Base-by-base conservation (phyloP, 179 eudicot species). In the Beta macrorhiza region DNA sequence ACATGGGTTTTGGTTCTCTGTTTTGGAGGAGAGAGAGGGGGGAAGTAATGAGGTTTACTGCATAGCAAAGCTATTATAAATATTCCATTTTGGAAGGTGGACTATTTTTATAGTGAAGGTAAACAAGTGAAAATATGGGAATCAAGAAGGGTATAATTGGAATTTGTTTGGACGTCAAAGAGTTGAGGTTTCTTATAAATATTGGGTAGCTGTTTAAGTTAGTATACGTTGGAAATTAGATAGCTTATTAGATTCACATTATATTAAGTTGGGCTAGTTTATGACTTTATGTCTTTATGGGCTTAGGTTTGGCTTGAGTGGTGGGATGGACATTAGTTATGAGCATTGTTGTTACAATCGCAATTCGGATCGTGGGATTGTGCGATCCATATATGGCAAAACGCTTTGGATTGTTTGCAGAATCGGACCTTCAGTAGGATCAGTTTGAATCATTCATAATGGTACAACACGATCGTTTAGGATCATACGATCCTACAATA, bases 1-100 rank as follows among this genome's bases (percentile, higher is more conserved):
- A 56, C 82, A 80, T 80, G 82, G 82, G 79, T 16, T 25, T 57
- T 75, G 52, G 8, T 81, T 59, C 76, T 76, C 72, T 76, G 61
- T 69, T 47, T 68, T 75, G 17, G 62, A 69, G 63, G 71, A 49
- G 80, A 59, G 42, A 61, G 61, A 73, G 56, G 55, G 53, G 8
- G 67, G n/a, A 22, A 29, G 62, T 19, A 55, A 32, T 1, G 55
- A 63, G 72, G 76, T 12, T 71, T 71, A 71, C 19, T 73, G 29
- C 20, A 44, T 53, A 53, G 64, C 29, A 53, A 55, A 79, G 75
- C 19, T 79, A 67, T 37, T 78, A 53, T 77, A 52, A 53, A 67
- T 79, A 69, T 79, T 71, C 76, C 13, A 42, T 19, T 55, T 67
- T 52, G 25, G 67, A 12, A 53, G 65, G 29, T 74, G 10, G 20